Evolutionary conservation across 2,329 filamentous ascomycete genomes (phyloP), one percentile per base, ranked within the genome.

Genomic region (Nothopassalora personata): DNA sequence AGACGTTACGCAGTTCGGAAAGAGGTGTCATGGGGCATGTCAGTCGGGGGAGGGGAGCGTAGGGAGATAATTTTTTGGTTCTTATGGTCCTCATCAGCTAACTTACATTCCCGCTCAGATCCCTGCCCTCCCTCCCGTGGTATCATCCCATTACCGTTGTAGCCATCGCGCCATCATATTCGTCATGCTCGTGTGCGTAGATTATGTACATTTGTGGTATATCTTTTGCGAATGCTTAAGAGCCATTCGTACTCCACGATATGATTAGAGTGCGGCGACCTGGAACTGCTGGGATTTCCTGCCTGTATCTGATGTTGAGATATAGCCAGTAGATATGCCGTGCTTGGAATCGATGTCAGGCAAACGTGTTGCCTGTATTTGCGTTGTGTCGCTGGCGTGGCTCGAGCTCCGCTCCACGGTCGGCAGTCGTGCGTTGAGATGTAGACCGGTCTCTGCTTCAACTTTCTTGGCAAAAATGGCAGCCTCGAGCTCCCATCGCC

Each of bases 401-500:
- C 43, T 9, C 27, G 43, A 18, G 8, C 15, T 49, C 64, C 64
- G 64, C 7, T 62, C 55, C 46, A 59, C 62, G 6, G 58, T 61
- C 2, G 62, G 64, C 18, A 66, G 52, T 4, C 54, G 47, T 31
- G 49, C 36, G 10, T 53, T 45, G 4, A 64, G 46, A 10, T 46
- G 48, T 8, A 56, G 34, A 8, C 53, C 62, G 3, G 51, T 58
- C 28, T 66, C 65, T 4, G 47, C 52, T 36, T 67, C 64, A 9
- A 61, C 55, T 52, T 71, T 70, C 58, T 68, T 71, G 10, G 69
- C 67, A 67, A 74, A 73, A 6, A 77, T 73, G 39, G 75, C 74
- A 49, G 71, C 72, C 53, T 71, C 71, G 34, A 77, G 66, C 45
- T 75, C 71, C 76, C 75, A 77, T 59, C 74, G 62, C 51, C 70